Evolutionary conservation across 129 eudicot species (phyloP), one percentile per base, ranked within the genome.

Genomic region (Flaveria linearis): DNA sequence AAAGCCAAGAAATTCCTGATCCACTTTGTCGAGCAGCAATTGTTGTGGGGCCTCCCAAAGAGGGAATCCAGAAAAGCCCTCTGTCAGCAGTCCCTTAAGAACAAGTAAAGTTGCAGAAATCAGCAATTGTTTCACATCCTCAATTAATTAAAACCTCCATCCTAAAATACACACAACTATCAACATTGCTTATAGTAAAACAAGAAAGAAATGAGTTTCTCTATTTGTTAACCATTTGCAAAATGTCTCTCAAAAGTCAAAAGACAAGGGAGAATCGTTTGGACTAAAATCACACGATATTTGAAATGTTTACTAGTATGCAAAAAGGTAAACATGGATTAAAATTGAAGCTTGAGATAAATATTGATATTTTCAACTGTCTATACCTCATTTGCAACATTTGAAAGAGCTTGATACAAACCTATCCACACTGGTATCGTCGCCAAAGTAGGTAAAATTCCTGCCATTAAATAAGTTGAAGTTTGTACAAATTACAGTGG

Each of bases 21-120:
- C 99, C 99, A 85, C 99, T 95, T 86, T 95, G 99, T 41, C 99
- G 89, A 68, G 99, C 99, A 87, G 99, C 99, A 75, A 95, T 91
- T 41, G 99, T 73, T 28, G 99, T 95, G 33, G 99, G 99, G 30
- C 99, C 99, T 63, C 99, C 99, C 96, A 95, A 79, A 47, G 99
- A 95, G 11, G 99, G 99, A 70, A 95, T 95, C 99, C 99, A 95
- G 80, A 95, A 95, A 95, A 95, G 46, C 99, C 97, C 81, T 95
- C 99, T 0, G 99, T 95, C 46, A 95, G 73, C 75, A 95, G 74
- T 76, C 99, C 99, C 99, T 95, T 72, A n/a, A 69, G 68, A 53
- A 68, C 20, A 71, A 43, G 68, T 23, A 56, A 56, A 56, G 10
- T 51, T 22, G 18, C 69, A 76, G 45, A 68, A n/a, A 56, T 76